Conservation (phyloP, 768 basidiomycete genomes). For the Termitomyces sp. region DNA sequence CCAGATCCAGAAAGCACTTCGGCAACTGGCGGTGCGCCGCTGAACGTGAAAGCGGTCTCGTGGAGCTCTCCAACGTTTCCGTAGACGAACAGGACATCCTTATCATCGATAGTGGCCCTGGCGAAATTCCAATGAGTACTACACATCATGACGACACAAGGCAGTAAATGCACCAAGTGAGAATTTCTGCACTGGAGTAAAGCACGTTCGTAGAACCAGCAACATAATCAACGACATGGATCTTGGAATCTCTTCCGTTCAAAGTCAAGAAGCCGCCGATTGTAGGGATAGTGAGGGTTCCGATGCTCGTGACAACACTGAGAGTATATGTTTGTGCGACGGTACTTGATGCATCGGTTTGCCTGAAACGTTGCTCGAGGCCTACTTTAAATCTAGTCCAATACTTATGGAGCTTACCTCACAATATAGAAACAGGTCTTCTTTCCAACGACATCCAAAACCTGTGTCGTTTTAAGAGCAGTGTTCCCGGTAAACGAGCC, state of each 20-base stretch:
- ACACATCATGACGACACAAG: neutral
- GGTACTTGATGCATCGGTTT: constrained; percentile 33
- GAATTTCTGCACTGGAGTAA: constrained; percentile 43
- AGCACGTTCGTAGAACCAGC: constrained; percentile 38
- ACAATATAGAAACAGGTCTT: constrained; percentile 43
- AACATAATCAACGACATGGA: constrained; percentile 42
- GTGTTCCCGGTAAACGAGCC: constrained; percentile 42
- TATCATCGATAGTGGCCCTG: constrained; percentile 44
- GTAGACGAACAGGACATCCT: constrained; percentile 41
- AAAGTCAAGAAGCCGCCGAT: constrained; percentile 37
- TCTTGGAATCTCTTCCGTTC: constrained; percentile 48
- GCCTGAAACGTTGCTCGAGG: constrained; percentile 16
- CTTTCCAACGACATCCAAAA: constrained; percentile 41
- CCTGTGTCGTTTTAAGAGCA: constrained; percentile 44
- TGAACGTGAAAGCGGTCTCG: constrained; percentile 41
- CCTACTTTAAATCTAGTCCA: neutral
- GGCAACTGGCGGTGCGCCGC: constrained; percentile 19
- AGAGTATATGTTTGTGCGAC: constrained; percentile 35
- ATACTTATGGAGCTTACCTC: constrained; percentile 18
- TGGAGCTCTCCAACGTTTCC: constrained; percentile 42
- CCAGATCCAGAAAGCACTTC: constrained; percentile 29
- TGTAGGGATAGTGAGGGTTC: constrained; percentile 33
- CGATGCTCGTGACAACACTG: constrained; percentile 39
- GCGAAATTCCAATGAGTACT: neutral
- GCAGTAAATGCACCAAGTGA: constrained; percentile 33